phyloP scores from a whole-genome alignment of 2,329 filamentous ascomycete genomes.

The Leptographium galeiforme region DNA sequence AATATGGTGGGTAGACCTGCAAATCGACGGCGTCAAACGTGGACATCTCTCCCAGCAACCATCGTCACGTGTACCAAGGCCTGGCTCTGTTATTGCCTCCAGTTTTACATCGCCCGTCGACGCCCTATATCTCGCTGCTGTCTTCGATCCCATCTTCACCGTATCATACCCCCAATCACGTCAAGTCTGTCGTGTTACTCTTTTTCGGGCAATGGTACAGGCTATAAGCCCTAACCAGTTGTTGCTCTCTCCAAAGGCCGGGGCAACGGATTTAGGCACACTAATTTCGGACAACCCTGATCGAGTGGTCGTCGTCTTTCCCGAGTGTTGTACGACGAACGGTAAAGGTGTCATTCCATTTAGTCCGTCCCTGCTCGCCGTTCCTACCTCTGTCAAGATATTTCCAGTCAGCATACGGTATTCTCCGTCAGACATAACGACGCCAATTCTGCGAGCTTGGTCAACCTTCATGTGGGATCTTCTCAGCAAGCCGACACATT shows the following conservation, averaged over 20 bases:
- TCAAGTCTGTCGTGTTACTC: conserved; percentile 62
- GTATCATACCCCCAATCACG: conserved; percentile 63
- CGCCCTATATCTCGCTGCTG: conserved; percentile 81
- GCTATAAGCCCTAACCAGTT: conserved; percentile 51
- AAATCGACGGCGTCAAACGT: conserved; percentile 90
- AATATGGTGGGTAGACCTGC: conserved; percentile 97
- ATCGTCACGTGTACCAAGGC: conserved; percentile 59
- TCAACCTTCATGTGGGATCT: conserved; percentile 71
- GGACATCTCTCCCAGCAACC: conserved; percentile 71
- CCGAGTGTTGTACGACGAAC: conserved; percentile 90
- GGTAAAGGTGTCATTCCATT: conserved; percentile 79
- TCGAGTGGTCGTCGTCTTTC: conserved; percentile 74
- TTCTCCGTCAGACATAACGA: conserved; percentile 78
- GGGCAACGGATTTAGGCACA: conserved; percentile 45
- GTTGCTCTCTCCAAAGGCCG: conserved; percentile 17
- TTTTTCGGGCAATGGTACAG: conserved; percentile 60
- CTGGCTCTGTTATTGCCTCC: conserved; percentile 71
- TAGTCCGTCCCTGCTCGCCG: conserved; percentile 60
- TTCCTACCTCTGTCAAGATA: conserved; percentile 56
- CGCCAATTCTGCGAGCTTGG: conserved; percentile 67
- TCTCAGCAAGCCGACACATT: conserved; percentile 72
- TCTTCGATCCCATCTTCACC: conserved; percentile 94
- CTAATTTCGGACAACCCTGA: conserved; percentile 56
- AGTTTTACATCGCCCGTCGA: conserved; percentile 91
- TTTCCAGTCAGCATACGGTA: conserved; percentile 89